Base-by-base conservation (phyloP, 495 filamentous ascomycete species). In the Penicillium antarcticum region DNA sequence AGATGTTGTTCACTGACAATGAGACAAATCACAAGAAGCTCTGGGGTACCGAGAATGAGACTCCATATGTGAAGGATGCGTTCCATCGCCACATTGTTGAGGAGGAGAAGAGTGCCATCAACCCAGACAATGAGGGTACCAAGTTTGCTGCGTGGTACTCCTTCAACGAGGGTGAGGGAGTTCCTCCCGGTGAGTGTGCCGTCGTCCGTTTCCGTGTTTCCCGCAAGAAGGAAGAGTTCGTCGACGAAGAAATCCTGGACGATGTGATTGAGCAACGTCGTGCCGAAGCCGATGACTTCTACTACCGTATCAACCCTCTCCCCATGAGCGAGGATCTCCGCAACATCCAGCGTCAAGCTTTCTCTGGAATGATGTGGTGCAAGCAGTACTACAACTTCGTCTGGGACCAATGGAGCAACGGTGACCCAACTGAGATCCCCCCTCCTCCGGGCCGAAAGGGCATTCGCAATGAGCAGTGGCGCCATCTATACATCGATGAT, bases 381-480 rank as follows among this genome's bases (percentile, higher is more conserved):
- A 97, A 97, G 67, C 92, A 97, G 69, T 88, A 87, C 68, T 97
- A 97, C 65, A 84, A 95, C 61, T 96, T 97, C 69, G 84, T 96
- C 56, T 96, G 89, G 89, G 91, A 96, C 39, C 87, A 97, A 63
- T 97, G 92, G 92, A 88, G 89, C 13, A 96, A 92, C 60, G 92
- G 83, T 19, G 83, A 85, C 56, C 80, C 82, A 4, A 74, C 54
- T 68, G 89, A 80, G 72, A 89, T 92, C 12, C 88, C 92, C 11
- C 92, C 92, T 40, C 92, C 92, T 0, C 76, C 87, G 4, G 81
- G 81, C 11, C 78, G 92, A 37, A 96, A 94, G 65, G 76, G 79
- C 2, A 79, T 97, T 42, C 84, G 92, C 36, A 97, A 97, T 60
- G 73, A 83, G 31, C 81, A 92, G 37, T 97, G 92, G 92, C 92